These are phyloP conservation scores for Exophiala sp. DNA, from an alignment of 2,329 filamentous ascomycete genomes.

Conservation along the genomic window DNA sequence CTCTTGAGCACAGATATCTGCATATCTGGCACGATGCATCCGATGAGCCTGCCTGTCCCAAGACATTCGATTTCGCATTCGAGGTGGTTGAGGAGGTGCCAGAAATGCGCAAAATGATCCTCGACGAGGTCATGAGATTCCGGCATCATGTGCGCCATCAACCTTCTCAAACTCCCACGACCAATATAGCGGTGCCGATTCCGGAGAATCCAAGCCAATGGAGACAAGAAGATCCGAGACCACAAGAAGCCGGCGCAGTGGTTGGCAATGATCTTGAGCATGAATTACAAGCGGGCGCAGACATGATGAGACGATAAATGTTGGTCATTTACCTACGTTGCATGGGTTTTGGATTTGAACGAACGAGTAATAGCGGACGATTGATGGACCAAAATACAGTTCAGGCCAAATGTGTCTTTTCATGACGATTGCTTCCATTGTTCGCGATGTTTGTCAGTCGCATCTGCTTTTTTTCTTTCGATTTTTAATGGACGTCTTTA, in stretches of 20 bases:
- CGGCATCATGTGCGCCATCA: constrained; percentile 55
- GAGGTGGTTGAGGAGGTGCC: constrained; percentile 92
- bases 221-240: constrained; percentile 56
- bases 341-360: not conserved
- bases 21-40: constrained; percentile 98
- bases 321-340: not conserved
- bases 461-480: too few species aligned
- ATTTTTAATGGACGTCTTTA: too few species aligned
- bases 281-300: constrained; percentile 53
- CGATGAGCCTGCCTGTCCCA: constrained; percentile 89
- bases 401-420: not conserved
- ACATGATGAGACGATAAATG: constrained; percentile 38
- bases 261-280: constrained; percentile 44
- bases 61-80: constrained; percentile 96
- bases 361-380: not conserved
- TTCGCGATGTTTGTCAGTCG: too few species aligned
- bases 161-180: constrained; percentile 31
- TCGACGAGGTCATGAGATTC: constrained; percentile 89
- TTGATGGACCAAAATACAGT: not conserved
- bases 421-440: not conserved
- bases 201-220: constrained; percentile 53
- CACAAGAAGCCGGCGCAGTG: constrained; percentile 49
- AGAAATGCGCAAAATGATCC: constrained; percentile 95
- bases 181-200: constrained; percentile 51
- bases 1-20: constrained; percentile 92